Conservation (phyloP, 495 filamentous ascomycete genomes). For the Penicillium angulare region DNA sequence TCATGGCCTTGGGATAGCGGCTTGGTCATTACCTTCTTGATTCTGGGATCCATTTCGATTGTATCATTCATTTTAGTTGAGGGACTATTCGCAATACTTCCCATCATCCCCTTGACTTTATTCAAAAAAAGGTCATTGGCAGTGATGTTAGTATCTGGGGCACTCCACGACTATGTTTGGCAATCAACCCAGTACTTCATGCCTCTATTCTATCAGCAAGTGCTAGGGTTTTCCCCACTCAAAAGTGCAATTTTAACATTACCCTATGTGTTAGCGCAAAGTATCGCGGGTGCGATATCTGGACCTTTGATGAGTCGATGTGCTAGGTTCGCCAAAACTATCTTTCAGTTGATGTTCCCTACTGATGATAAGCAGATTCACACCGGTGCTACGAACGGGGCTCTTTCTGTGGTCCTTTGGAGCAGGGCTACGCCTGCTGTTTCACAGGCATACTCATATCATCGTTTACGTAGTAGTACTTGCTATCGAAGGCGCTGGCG, state of each 20-base stretch:
- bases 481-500: constrained; percentile 47
- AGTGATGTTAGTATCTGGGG: constrained; percentile 50
- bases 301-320: constrained; percentile 52
- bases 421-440: constrained; percentile 47
- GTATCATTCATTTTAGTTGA: constrained; percentile 52
- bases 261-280: constrained; percentile 1
- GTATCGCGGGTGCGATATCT: constrained; percentile 23
- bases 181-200: constrained; percentile 52
- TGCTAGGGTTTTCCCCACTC: constrained; percentile 37
- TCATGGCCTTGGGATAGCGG: constrained; percentile 55
- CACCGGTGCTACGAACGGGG: constrained; percentile 1
- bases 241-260: constrained; percentile 4
- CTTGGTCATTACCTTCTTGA: constrained; percentile 57
- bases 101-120: constrained; percentile 48
- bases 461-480: constrained; percentile 50
- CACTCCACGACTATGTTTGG: constrained; percentile 37
- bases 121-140: constrained; percentile 21
- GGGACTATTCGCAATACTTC: constrained; percentile 50
- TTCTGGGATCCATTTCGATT: constrained; percentile 40
- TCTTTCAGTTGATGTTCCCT: constrained; percentile 45
- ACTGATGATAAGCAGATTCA: constrained; percentile 4
- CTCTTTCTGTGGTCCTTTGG: constrained; percentile 26
- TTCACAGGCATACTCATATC: constrained; percentile 38
- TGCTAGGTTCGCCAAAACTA: constrained; percentile 45
- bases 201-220: constrained; percentile 49